phyloP scores from a whole-genome alignment of 1,139 yeast genomes.

The Trichomonascaceae sp. region DNA sequence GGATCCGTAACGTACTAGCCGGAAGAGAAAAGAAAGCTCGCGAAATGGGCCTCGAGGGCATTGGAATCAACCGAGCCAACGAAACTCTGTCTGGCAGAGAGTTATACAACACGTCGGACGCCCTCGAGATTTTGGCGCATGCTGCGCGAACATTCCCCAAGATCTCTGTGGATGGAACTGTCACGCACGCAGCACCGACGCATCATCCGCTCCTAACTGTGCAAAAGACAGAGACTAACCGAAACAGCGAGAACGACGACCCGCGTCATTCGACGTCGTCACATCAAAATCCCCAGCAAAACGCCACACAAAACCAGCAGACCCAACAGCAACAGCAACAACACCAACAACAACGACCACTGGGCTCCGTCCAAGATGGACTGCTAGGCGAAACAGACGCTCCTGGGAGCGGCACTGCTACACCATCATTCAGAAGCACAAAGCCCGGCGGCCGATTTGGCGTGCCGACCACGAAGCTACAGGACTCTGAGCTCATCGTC shows the following conservation, averaged over 20 bases:
- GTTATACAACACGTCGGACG: constrained; percentile 45
- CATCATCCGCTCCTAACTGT: background rate
- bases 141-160: constrained; percentile 30
- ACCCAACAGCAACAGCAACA: no score
- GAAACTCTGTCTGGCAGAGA: constrained; percentile 22
- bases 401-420: background rate
- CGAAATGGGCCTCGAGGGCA: constrained; percentile 1
- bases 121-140: constrained; percentile 38
- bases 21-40: constrained; percentile 24
- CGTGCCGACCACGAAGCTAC: constrained; percentile 29
- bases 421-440: background rate
- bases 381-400: background rate
- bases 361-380: background rate
- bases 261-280: background rate
- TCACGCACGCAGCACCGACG: background rate
- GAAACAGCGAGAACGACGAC: background rate
- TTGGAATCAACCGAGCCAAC: constrained; percentile 1
- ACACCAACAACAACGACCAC: no score
- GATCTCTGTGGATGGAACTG: constrained; percentile 6
- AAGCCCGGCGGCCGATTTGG: background rate
- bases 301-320: no score
- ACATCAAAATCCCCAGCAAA: no score
- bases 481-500: constrained; percentile 56
- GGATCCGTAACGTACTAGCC: constrained; percentile 33
- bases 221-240: background rate